Evolutionary conservation across 495 filamentous ascomycete species (phyloP).

Genomic region (Pseudoneurospora amorphoporcata): DNA sequence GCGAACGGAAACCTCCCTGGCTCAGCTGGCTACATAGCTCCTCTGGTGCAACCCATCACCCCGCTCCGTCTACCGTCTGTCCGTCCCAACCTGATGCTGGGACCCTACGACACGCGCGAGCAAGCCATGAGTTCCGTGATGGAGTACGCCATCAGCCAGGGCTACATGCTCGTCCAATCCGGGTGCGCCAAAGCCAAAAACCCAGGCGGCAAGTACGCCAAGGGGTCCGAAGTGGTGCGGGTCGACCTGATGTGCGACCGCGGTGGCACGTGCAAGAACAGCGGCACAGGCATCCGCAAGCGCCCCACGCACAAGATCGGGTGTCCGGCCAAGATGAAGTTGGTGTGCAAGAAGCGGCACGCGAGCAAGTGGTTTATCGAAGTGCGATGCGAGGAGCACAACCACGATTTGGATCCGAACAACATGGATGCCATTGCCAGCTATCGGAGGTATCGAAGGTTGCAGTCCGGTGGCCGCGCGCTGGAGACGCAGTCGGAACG

Average conservation of each 20-base stretch:
- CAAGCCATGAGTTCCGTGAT: slow-evolving; percentile 6
- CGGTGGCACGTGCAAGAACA: slow-evolving; percentile 17
- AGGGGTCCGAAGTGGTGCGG: slow-evolving; percentile 8
- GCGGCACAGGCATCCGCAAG: slow-evolving; percentile 17
- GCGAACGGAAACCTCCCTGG: not conserved
- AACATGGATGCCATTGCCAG: slow-evolving; percentile 16
- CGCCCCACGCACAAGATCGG: slow-evolving; percentile 14
- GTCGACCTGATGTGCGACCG: slow-evolving; percentile 19
- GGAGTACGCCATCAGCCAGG: slow-evolving; percentile 20
- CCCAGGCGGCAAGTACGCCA: slow-evolving; percentile 3
- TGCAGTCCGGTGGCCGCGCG: slow-evolving; percentile 6
- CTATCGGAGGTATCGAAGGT: slow-evolving; percentile 19
- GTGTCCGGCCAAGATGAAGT: slow-evolving; percentile 17
- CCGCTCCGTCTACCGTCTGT: slow-evolving; percentile 13
- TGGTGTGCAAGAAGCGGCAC: slow-evolving; percentile 16
- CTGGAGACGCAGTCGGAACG: slow-evolving; percentile 13
- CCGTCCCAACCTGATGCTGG: slow-evolving; percentile 15
- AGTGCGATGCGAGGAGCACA: slow-evolving; percentile 17
- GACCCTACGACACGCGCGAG: slow-evolving; percentile 17
- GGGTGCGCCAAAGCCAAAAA: slow-evolving; percentile 12
- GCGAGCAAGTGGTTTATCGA: slow-evolving; percentile 23
- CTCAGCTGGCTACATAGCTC: slow-evolving; percentile 1
- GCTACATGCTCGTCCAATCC: slow-evolving; percentile 17
- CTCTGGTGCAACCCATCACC: slow-evolving; percentile 7
- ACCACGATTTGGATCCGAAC: slow-evolving; percentile 17